These are phyloP conservation scores for Aureobasidium sp. DNA, from an alignment of 2,329 filamentous ascomycete species.

Conservation along the genomic window DNA sequence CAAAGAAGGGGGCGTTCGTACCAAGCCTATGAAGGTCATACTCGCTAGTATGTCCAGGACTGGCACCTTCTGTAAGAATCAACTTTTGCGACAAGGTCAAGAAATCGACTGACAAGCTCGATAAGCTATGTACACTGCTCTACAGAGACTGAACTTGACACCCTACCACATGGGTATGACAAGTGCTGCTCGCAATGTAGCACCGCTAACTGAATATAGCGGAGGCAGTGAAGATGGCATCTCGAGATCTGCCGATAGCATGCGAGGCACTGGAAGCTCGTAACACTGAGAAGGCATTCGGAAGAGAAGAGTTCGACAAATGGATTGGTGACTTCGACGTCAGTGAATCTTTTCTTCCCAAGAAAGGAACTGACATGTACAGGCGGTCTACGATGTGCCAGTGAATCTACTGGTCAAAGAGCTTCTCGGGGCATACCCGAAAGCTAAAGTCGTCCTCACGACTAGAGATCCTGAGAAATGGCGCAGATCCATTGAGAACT, in stretches of 20 bases:
- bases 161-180: constrained; percentile 18
- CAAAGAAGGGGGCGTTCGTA: constrained; percentile 14
- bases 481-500: constrained; percentile 11
- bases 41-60: constrained; percentile 21
- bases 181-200: background rate
- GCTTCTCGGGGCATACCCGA: constrained; percentile 17
- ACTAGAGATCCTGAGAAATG: constrained; percentile 18
- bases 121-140: background rate
- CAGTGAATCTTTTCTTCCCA: background rate
- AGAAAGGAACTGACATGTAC: background rate
- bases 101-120: background rate
- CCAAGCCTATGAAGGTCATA: constrained; percentile 20
- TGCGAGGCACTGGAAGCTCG: constrained; percentile 18
- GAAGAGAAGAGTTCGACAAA: constrained; percentile 18
- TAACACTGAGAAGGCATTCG: constrained; percentile 16
- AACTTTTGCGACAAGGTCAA: background rate
- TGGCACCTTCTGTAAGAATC: constrained; percentile 18
- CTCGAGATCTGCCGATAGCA: constrained; percentile 17
- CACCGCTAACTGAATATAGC: background rate
- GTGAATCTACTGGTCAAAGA: constrained; percentile 16
- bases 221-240: constrained; percentile 16
- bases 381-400: constrained; percentile 17
- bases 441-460: constrained; percentile 19
- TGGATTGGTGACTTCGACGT: constrained; percentile 16
- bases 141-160: background rate